A percentile compares a stretch with the other conserved stretches of the same genome.
These are phyloP conservation scores for Camellia sinensis DNA, from an alignment of 148 eudicot species.

Conservation along the genomic window DNA sequence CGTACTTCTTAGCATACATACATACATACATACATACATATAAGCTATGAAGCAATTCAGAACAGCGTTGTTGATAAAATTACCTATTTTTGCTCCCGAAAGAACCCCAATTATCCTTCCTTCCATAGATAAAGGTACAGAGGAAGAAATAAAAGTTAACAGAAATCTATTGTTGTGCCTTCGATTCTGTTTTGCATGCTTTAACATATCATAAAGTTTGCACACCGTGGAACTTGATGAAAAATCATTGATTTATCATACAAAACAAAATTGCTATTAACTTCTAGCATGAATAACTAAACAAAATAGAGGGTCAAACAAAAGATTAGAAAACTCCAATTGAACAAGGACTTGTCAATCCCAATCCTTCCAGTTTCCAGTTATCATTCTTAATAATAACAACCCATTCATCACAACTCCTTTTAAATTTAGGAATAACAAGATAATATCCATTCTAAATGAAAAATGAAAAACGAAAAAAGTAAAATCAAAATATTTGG, in stretches of 20 bases:
- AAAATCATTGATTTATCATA: not conserved
- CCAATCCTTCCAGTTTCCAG: not conserved
- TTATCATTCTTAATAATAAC: not conserved
- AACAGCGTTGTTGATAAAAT: no score
- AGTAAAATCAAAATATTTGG: not conserved
- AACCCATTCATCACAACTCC: not conserved
- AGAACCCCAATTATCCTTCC: no score
- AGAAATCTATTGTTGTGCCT: no score
- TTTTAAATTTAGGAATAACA: not conserved
- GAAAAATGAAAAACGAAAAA: no score
- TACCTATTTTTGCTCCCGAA: no score
- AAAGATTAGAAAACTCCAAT: not conserved
- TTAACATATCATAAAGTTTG: not conserved
- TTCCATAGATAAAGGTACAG: no score
- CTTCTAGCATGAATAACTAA: not conserved
- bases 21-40: no score
- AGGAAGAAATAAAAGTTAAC: no score
- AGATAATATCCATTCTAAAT: no score
- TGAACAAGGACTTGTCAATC: not conserved
- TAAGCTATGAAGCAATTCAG: no score
- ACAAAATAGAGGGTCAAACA: not conserved
- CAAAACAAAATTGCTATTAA: not conserved
- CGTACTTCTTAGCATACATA: no score
- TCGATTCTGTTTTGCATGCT: not conserved
- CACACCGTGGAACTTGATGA: not conserved